These are phyloP conservation scores for Emmonsia crescens DNA, from an alignment of 2,329 filamentous ascomycete genomes.

Conservation along the genomic window DNA sequence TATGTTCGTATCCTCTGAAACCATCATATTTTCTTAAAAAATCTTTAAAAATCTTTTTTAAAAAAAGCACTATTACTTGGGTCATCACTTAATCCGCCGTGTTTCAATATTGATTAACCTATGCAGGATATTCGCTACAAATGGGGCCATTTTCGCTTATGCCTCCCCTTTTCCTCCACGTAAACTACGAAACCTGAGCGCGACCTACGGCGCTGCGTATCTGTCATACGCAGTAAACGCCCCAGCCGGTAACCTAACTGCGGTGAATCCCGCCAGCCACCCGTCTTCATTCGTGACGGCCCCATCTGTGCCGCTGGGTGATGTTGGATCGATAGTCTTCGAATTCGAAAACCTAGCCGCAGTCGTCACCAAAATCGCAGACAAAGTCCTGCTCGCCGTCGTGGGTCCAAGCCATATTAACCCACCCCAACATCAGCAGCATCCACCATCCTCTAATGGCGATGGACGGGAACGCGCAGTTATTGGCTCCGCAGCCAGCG, in stretches of 20 bases:
- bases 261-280: conserved; percentile 33
- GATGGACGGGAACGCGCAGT: neutral
- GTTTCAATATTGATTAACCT: neutral
- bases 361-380: conserved; percentile 32
- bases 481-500: conserved; percentile 10
- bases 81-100: neutral
- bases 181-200: conserved; percentile 32
- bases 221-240: conserved; percentile 33
- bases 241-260: conserved; percentile 32
- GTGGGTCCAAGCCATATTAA: conserved; percentile 22
- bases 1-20: conserved; percentile 19
- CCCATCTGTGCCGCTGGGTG: conserved; percentile 29
- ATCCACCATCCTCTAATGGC: neutral
- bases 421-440: neutral
- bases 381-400: conserved; percentile 33
- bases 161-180: conserved; percentile 30
- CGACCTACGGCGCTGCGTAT: conserved; percentile 35
- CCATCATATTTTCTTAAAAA: neutral
- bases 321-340: conserved; percentile 36
- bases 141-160: conserved; percentile 35
- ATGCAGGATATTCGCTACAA: conserved; percentile 32
- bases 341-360: conserved; percentile 31
- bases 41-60: too few species aligned
- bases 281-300: conserved; percentile 34
- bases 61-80: neutral